Percentiles rank a stretch among this genome's conserved stretches.
Conservation (phyloP, 1,139 yeast genomes). For the Meyerozyma elateridarum region DNA sequence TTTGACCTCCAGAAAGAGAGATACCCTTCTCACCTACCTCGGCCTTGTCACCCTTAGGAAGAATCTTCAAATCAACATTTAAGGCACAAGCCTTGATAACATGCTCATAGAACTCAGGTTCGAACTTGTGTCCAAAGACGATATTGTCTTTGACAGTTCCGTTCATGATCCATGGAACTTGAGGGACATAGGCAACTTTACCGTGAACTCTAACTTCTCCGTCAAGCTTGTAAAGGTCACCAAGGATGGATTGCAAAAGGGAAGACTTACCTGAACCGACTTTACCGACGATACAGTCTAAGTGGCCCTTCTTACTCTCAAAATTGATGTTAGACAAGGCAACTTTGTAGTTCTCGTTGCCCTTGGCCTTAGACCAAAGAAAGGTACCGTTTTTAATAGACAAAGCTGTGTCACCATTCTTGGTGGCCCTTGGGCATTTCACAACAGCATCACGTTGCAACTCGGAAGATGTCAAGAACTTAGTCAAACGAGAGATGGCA, state of each 20-base stretch:
- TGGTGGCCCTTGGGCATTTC: slow-evolving; percentile 46
- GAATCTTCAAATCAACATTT: slow-evolving; percentile 61
- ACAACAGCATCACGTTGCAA: slow-evolving; percentile 75
- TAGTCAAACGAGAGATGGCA: slow-evolving; percentile 70
- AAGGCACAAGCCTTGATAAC: slow-evolving; percentile 89
- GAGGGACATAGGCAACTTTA: slow-evolving; percentile 84
- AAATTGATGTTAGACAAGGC: slow-evolving; percentile 73
- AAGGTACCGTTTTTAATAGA: slow-evolving; percentile 71
- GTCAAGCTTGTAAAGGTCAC: slow-evolving; percentile 75
- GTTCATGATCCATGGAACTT: slow-evolving; percentile 91
- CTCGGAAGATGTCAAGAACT: slow-evolving; percentile 72
- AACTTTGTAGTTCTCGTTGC: slow-evolving; percentile 54
- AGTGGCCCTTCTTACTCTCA: slow-evolving; percentile 69
- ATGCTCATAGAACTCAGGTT: slow-evolving; percentile 70
- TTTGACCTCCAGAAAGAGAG: slow-evolving; percentile 94
- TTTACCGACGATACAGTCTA: slow-evolving; percentile 84
- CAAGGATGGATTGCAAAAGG: slow-evolving; percentile 74
- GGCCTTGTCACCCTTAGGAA: slow-evolving; percentile 87
- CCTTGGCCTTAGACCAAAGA: slow-evolving; percentile 81
- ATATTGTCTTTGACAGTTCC: slow-evolving; percentile 89
- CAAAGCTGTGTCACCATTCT: slow-evolving; percentile 66
- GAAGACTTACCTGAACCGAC: slow-evolving; percentile 95
- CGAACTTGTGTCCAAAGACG: slow-evolving; percentile 81
- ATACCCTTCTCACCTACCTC: slow-evolving; percentile 97
- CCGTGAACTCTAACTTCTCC: slow-evolving; percentile 79